These are phyloP conservation scores for Hapsidospora chrysogenum DNA, from an alignment of 495 filamentous ascomycete species.

Conservation along the genomic window DNA sequence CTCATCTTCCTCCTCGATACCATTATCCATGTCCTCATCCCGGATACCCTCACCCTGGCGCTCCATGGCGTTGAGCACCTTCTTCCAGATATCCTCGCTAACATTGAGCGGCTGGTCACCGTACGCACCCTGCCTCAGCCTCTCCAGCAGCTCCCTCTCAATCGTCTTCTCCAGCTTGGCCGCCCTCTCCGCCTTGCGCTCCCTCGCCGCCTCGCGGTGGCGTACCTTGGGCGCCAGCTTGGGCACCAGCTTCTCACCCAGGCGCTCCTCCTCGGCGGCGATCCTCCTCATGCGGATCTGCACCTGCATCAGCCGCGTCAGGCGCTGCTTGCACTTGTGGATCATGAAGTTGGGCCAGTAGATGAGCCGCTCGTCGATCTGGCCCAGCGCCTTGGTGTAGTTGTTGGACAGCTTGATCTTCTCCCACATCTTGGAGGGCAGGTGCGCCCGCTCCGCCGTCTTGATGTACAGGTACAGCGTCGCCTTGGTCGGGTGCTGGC, in stretches of 20 bases:
- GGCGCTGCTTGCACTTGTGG: conserved; percentile 95
- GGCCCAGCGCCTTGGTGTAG: conserved; percentile 73
- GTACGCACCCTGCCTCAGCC: conserved; percentile 83
- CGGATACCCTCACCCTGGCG: conserved; percentile 63
- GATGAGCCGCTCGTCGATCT: conserved; percentile 75
- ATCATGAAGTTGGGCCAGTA: conserved; percentile 94
- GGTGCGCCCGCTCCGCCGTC: conserved; percentile 78
- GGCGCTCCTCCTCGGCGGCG: conserved; percentile 69
- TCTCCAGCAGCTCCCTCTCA: conserved; percentile 87
- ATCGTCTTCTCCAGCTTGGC: conserved; percentile 94
- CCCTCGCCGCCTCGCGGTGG: conserved; percentile 73
- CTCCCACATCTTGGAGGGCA: conserved; percentile 89
- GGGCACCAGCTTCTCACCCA: conserved; percentile 83
- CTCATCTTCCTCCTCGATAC: conserved; percentile 67
- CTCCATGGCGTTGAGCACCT: conserved; percentile 83
- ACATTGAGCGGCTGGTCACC: conserved; percentile 90
- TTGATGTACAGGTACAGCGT: conserved; percentile 95
- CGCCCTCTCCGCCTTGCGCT: conserved; percentile 83
- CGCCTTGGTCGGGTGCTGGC: conserved; percentile 63
- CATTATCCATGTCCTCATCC: conserved; percentile 77
- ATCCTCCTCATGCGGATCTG: conserved; percentile 69
- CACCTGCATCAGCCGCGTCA: conserved; percentile 88
- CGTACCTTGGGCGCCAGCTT: conserved; percentile 86
- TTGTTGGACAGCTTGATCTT: conserved; percentile 78
- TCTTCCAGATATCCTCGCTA: conserved; percentile 91